Conservation (phyloP, 2,329 filamentous ascomycete species). For the Exophiala alcalophila region DNA sequence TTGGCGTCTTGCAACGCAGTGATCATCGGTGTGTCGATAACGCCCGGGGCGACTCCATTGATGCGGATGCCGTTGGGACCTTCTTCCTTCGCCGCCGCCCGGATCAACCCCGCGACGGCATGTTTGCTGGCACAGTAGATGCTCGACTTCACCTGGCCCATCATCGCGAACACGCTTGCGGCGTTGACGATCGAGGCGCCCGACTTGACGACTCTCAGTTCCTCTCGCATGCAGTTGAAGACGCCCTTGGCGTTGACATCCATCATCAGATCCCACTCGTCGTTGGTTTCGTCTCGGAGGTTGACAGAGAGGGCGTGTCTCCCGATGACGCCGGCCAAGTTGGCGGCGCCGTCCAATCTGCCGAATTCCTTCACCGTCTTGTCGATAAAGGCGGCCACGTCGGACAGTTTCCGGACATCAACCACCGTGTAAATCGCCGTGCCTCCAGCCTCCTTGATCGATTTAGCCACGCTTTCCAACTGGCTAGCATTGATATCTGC, state of each 20-base stretch:
- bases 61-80: conserved; percentile 5
- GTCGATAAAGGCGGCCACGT: conserved; percentile 20
- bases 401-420: conserved; percentile 13
- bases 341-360: conserved; percentile 20
- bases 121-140: conserved; percentile 46
- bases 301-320: conserved; percentile 9
- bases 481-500: conserved; percentile 7
- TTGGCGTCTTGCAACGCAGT: not conserved
- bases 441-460: conserved; percentile 1
- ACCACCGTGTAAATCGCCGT: conserved; percentile 13
- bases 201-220: conserved; percentile 36
- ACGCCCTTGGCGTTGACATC: conserved; percentile 48
- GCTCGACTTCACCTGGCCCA: conserved; percentile 36
- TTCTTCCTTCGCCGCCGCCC: conserved; percentile 37
- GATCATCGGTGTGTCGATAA: conserved; percentile 13
- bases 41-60: conserved; percentile 13
- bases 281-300: conserved; percentile 36
- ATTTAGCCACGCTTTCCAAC: not conserved
- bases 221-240: conserved; percentile 51
- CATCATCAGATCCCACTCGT: conserved; percentile 44
- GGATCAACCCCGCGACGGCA: conserved; percentile 45
- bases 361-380: conserved; percentile 14
- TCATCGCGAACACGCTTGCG: conserved; percentile 29
- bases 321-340: conserved; percentile 20
- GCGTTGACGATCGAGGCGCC: conserved; percentile 10